A percentile compares a stretch with the other conserved stretches of the same genome.
Conservation (phyloP, 2,329 filamentous ascomycete genomes). For the Catunica adiposa region DNA sequence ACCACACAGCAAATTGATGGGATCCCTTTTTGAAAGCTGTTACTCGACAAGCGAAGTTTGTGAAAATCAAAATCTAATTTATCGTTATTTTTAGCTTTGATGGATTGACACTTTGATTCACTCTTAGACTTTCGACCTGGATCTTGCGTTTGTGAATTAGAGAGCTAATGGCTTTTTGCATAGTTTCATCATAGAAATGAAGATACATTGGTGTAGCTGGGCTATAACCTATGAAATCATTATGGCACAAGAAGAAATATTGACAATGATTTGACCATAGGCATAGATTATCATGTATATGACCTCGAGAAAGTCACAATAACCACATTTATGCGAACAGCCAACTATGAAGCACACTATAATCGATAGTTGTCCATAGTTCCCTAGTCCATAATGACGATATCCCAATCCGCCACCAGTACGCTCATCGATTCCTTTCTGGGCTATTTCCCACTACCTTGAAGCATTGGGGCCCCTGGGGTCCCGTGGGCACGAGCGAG, state of each 20-base stretch:
- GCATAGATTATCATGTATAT: no score
- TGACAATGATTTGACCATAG: no score
- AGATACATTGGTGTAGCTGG: no score
- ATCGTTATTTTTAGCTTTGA: neutral
- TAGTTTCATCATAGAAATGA: no score
- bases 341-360: neutral
- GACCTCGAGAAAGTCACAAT: no score
- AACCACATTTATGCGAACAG: neutral
- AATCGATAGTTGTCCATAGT: neutral
- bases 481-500: neutral
- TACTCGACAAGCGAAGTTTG: neutral
- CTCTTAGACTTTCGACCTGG: neutral
- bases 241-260: no score
- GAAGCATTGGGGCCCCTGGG: neutral
- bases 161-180: no score
- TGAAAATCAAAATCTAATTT: slow-evolving; percentile 5
- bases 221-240: no score
- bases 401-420: neutral
- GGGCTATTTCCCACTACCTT: neutral
- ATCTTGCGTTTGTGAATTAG: neutral
- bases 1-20: neutral
- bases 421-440: neutral
- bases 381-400: neutral
- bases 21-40: neutral
- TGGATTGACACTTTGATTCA: neutral